Base-by-base conservation (phyloP, 106 monocot species). In the Platanthera guangdongensis region DNA sequence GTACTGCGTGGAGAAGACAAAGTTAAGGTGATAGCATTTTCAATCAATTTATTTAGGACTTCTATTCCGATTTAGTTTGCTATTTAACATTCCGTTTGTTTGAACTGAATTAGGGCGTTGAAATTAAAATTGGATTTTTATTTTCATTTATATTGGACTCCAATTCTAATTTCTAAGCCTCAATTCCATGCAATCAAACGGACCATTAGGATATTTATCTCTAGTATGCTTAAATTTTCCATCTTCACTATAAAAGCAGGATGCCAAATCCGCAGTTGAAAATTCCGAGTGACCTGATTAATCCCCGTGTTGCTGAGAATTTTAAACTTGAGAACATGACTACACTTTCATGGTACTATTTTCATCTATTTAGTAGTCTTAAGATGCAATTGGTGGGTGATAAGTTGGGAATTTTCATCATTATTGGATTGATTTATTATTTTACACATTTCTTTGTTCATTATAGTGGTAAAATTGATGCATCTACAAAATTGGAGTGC, bases 1-100 rank as follows among this genome's bases (percentile, higher is more conserved):
- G n/a, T 79, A 21, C 77, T 83, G 8, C 74, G 74, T 64, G 82
- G 82, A 47, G 87, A 92, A 73, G 86, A 81, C 64, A 84, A 75
- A 9, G 13, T 47, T 21, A 86, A 85, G 88, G 91, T 92, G 19
- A 15, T 48, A 32, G 16, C 14, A 52, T 9, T 76, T 72, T 59
- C 32, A 65, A 10, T 65, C 30, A 65, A 65, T 59, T 54, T 53
- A 18, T 22, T 71, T 78, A 12, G 25, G 68, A 54, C 39, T 55
- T 21, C 11, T 70, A 11, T 30, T 70, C 7, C 25, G 6, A 53
- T 53, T 53, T 53, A 53, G 53, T 10, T 53, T 53, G 14, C 53
- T 53, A 53, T 53, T 53, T 8, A 39, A 39, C 39, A 39, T 39
- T 39, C 39, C 39, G 9, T 53, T 53, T 2, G 0, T 53, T 4